Evolutionary conservation across 108 stramenopile genomes (phyloP).

Genomic region (Stephanodiscus triporus): DNA sequence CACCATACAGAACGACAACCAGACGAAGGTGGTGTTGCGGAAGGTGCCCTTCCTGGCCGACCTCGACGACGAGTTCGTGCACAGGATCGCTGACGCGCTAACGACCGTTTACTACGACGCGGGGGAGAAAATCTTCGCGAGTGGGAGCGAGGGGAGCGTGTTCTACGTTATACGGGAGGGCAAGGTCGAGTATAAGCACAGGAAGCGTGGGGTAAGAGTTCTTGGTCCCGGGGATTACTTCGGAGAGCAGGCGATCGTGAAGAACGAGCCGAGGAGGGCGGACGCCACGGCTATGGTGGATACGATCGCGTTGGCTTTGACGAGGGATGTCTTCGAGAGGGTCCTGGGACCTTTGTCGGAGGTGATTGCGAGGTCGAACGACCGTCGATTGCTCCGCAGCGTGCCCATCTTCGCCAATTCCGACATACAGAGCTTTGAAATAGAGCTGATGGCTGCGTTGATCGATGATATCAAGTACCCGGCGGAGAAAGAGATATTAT

Average conservation of each 20-base stretch:
- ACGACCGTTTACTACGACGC: slow-evolving; percentile 48
- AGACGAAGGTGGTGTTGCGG: slow-evolving; percentile 63
- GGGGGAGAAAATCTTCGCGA: slow-evolving; percentile 67
- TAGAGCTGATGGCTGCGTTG: slow-evolving; percentile 58
- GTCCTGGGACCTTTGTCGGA: slow-evolving; percentile 61
- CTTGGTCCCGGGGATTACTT: slow-evolving; percentile 67
- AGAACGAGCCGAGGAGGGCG: slow-evolving; percentile 21
- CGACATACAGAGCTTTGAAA: slow-evolving; percentile 62
- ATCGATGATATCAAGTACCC: slow-evolving; percentile 54
- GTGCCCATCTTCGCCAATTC: slow-evolving; percentile 79
- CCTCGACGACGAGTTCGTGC: slow-evolving; percentile 37
- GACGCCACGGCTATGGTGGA: slow-evolving; percentile 23
- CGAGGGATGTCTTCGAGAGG: slow-evolving; percentile 53
- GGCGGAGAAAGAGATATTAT: slow-evolving; percentile 39
- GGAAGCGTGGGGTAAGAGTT: slow-evolving; percentile 35
- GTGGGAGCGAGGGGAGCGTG: slow-evolving; percentile 52
- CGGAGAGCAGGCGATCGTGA: slow-evolving; percentile 65
- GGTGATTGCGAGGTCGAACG: slow-evolving; percentile 55
- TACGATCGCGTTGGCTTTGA: slow-evolving; percentile 51
- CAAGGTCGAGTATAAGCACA: slow-evolving; percentile 52
- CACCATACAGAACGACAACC: slow-evolving; percentile 58
- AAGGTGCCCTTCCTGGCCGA: slow-evolving; percentile 76
- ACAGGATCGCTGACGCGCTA: slow-evolving; percentile 60
- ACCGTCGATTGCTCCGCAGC: slow-evolving; percentile 57
- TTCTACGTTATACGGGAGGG: slow-evolving; percentile 86